Base-by-base conservation (phyloP, 2,329 filamentous ascomycete genomes). In the Escovopsis weberi region DNA sequence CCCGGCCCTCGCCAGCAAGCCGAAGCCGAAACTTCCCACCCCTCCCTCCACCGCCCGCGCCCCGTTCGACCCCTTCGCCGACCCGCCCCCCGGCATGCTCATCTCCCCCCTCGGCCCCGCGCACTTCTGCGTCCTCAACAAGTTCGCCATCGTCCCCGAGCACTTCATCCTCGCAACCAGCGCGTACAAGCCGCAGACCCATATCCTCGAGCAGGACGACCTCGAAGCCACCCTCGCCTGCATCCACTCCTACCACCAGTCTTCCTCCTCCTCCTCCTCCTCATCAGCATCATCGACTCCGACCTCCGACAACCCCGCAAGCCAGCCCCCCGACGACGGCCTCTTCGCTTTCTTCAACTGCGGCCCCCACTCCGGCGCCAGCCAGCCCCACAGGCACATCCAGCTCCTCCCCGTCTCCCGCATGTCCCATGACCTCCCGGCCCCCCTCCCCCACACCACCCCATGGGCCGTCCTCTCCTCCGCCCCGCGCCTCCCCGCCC, bases 81-180 rank as follows among this genome's bases (percentile, higher is more conserved):
- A 75, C 45, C 80, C 80, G 0, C 58, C 69, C 0, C 52, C 64
- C 3, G 63, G 68, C 5, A 69, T 81, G 43, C 63, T 80, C 33
- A 59, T 78, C 37, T 58, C 70, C 12, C 57, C 59, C 26, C 53
- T 82, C 7, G 64, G 64, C 1, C 63, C 74, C 0, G 58, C 63
- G 8, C 80, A 86, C 57, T 68, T 70, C 45, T 67, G 85, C 36
- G 74, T 86, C 1, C 64, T 86, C 35, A 86, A 86, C 66, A 86
- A 85, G 58, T 86, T 82, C 51, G 80, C 82, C 39, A 62, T 86
- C 39, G 78, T 83, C 32, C 70, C 74, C 0, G 70, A 78, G 51
- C 82, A 86, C 60, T 83, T 82, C 55, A 83, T 86, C 50, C 68
- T 86, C 39, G 73, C 76, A 0, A 86, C 82, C 0, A 72, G 62